phyloP scores from a whole-genome alignment of 2,329 filamentous ascomycete species.

The Furcasterigmium sp. region DNA sequence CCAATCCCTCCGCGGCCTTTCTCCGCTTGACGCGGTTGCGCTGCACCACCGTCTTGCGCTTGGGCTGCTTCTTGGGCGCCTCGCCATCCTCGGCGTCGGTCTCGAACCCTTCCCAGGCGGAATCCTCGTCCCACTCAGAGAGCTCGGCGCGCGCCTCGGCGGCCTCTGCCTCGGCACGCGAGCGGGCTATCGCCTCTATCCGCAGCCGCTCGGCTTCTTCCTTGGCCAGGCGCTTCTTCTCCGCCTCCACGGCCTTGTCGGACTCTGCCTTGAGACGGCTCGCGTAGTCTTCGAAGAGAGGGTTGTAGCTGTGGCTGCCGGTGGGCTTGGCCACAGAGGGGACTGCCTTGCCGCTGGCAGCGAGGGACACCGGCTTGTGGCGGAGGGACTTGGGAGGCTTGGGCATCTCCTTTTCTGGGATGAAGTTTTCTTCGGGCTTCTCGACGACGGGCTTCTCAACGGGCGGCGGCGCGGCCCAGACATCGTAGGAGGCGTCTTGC shows the following conservation, averaged over 20 bases:
- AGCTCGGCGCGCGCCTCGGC: slow-evolving; percentile 61
- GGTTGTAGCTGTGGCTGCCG: slow-evolving; percentile 90
- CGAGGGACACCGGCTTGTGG: slow-evolving; percentile 72
- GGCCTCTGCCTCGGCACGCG: slow-evolving; percentile 69
- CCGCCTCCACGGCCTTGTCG: slow-evolving; percentile 71
- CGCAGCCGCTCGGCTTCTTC: slow-evolving; percentile 63
- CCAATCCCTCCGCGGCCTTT: slow-evolving; percentile 77
- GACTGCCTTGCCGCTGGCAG: slow-evolving; percentile 74
- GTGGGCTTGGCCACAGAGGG: slow-evolving; percentile 75
- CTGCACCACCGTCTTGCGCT: slow-evolving; percentile 81
- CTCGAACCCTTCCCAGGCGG: slow-evolving; percentile 85
- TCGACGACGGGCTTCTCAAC: slow-evolving; percentile 26
- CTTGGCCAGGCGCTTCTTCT: slow-evolving; percentile 66
- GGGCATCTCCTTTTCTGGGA: slow-evolving; percentile 60
- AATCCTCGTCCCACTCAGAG: slow-evolving; percentile 78
- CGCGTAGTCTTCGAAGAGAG: slow-evolving; percentile 80
- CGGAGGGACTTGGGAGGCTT: slow-evolving; percentile 72
- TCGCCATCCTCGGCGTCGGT: slow-evolving; percentile 72
- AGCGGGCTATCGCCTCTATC: slow-evolving; percentile 62
- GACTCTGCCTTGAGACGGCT: slow-evolving; percentile 69
- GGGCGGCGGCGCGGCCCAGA: slow-evolving; percentile 58
- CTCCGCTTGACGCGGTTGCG: slow-evolving; percentile 83
- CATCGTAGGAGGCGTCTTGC: slow-evolving; percentile 67
- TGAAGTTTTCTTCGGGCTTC: slow-evolving; percentile 47
- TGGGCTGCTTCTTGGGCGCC: slow-evolving; percentile 56